Base-by-base conservation (phyloP, 106 monocot species). In the Allium fistulosum region DNA sequence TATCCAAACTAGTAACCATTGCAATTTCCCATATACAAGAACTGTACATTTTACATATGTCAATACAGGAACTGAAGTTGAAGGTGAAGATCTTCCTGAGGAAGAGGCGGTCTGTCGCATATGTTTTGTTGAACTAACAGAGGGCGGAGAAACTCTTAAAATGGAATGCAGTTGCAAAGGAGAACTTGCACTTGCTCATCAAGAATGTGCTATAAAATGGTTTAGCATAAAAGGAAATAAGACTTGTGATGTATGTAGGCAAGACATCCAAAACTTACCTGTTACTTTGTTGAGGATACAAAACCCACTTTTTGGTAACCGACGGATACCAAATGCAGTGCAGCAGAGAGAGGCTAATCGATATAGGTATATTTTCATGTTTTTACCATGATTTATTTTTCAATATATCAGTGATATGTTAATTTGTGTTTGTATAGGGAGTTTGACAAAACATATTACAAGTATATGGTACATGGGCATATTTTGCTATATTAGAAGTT, bases 141-240 rank as follows among this genome's bases (percentile, higher is more conserved):
- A 93, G 69, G 93, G 89, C 48, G 97, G 99, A 27, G 99, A 99
- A 80, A 87, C 92, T 58, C 74, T 99, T 59, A 99, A 93, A 78
- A 81, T 93, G 93, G 93, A 99, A 57, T 99, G 99, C 65, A 99
- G 90, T 70, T 99, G 99, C 88, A 99, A 99, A 85, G 99, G 99
- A 56, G 93, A 90, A 57, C 90, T 99, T 26, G 99, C 93, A 47
- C 90, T 99, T 83, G 93, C 93, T 16, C 99, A 99, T 81, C 84
- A 90, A 87, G 93, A 99, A 5, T 99, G 99, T 78, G 90, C 85
- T 37, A 74, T 93, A 46, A 92, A 93, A 83, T 99, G 99, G 99
- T 99, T 99, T 78, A 93, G 87, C 71, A 90, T 93, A 17, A 99
- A 93, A 71, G 99, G 99, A 7, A 99, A 93, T 65, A 99, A 99